Percentiles rank a stretch among this genome's conserved stretches.
phyloP scores from a whole-genome alignment of 371 early-diverging fungal genomes.

The Mucor indicus region DNA sequence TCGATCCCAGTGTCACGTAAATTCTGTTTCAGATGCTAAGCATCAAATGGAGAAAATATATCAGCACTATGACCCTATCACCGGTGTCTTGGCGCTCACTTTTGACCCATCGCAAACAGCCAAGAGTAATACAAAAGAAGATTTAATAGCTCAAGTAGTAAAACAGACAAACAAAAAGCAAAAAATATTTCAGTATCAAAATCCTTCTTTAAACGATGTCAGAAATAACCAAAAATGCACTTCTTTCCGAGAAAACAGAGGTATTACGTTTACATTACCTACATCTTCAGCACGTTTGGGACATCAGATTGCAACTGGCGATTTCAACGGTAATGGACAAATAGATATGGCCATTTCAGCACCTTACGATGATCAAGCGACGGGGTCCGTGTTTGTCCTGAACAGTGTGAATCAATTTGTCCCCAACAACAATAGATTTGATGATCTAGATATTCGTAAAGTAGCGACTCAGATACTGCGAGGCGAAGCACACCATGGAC shows the following conservation, averaged over 20 bases:
- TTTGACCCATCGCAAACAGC: neutral
- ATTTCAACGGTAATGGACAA: slow-evolving; percentile 65
- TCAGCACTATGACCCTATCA: slow-evolving; percentile 8
- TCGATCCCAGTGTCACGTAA: slow-evolving; percentile 3
- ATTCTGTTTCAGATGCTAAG: neutral
- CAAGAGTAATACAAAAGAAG: neutral
- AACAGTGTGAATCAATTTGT: neutral
- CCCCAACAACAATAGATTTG: neutral
- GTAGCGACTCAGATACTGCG: slow-evolving; percentile 23
- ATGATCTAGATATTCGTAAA: slow-evolving; percentile 28
- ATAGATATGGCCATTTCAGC: slow-evolving; percentile 70
- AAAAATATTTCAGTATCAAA: neutral
- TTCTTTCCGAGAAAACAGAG: neutral
- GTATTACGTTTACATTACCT: slow-evolving; percentile 41
- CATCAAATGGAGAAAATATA: neutral
- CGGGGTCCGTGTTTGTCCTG: slow-evolving; percentile 68
- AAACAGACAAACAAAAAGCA: neutral
- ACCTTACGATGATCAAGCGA: slow-evolving; percentile 60
- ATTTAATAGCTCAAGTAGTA: neutral
- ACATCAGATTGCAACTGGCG: slow-evolving; percentile 59
- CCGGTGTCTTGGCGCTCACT: slow-evolving; percentile 20
- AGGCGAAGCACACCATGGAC: slow-evolving; percentile 37
- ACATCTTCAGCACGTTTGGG: slow-evolving; percentile 65
- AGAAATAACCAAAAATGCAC: neutral
- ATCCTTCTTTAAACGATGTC: neutral